Evolutionary conservation across 306 rosid genomes (phyloP), one percentile per base, ranked within the genome.

Genomic region (Comarum palustre): DNA sequence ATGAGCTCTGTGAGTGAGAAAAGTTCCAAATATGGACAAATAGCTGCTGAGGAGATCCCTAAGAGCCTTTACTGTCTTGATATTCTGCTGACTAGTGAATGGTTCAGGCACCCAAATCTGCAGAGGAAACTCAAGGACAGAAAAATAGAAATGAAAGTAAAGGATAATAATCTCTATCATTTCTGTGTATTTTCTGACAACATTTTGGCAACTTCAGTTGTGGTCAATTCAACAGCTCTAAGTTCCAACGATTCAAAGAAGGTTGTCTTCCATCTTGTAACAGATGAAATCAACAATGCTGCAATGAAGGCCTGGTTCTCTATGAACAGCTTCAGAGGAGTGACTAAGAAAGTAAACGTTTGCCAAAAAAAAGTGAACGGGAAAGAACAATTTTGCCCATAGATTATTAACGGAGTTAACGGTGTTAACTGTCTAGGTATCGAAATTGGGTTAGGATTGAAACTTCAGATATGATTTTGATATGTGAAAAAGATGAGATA

Each of bases 1-100:
- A 82, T 83, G 86, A 87, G 84, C 77, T 83, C 86, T 57, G 89
- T 87, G n/a, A 84, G 48, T 62, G 97, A 92, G 54, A 92, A 92
- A 86, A 92, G 97, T 79, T 84, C 90, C 20, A 92, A 92, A 71
- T 92, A 86, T 74, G 97, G 97, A 61, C 97, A 92, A 75, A 89
- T 92, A 74, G 97, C 97, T 63, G 97, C 97, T 61, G 96, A 92
- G 81, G 97, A 92, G 83, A 90, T 89, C 54, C 97, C 97, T 0
- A 92, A 92, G 77, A 86, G 96, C 79, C 81, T 92, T 4, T 92
- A 83, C 71, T 92, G 97, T 79, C 96, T 92, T 63, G 97, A 96
- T 78, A 89, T 89, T 25, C 84, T 82, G 81, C 79, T 92, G 87
- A 89, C 97, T 2, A 80, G 87, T 31, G 96, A 92, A 75, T 87